phyloP scores from a whole-genome alignment of 148 eudicot genomes.

The Silene uniflora region DNA sequence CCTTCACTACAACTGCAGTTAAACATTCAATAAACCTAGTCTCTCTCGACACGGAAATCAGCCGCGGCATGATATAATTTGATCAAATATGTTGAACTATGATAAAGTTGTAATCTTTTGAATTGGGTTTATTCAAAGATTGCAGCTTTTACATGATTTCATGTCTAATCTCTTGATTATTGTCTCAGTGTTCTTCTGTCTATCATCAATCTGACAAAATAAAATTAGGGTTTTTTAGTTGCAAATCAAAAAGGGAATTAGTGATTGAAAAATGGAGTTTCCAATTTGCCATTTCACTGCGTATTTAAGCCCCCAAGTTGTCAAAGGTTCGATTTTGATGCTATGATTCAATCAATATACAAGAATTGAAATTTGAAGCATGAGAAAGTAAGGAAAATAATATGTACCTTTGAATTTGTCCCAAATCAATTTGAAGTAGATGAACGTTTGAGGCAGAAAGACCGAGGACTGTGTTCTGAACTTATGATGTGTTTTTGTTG shows the following conservation, averaged over 20 bases:
- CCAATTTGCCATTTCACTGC: too few relatives aligned
- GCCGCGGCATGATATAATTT: slow-evolving; percentile 31
- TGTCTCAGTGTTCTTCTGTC: not conserved
- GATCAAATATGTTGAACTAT: not conserved
- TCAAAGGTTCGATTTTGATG: too few relatives aligned
- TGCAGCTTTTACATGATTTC: slow-evolving; percentile 4
- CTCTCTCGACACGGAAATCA: slow-evolving; percentile 33
- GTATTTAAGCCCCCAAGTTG: too few relatives aligned
- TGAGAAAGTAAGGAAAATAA: too few relatives aligned
- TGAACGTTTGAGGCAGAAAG: too few relatives aligned
- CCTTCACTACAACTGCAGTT: slow-evolving; percentile 50
- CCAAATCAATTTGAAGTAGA: too few relatives aligned
- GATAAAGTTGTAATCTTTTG: slow-evolving; percentile 17
- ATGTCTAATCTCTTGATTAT: not conserved
- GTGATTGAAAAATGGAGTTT: too few relatives aligned
- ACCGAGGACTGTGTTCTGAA: too few relatives aligned
- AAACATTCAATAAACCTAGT: slow-evolving; percentile 40
- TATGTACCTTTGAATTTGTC: too few relatives aligned
- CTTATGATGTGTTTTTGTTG: too few relatives aligned
- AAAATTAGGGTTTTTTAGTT: not conserved
- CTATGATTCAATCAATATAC: too few relatives aligned
- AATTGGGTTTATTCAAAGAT: slow-evolving; percentile 10
- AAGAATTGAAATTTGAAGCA: too few relatives aligned
- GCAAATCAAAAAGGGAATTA: not conserved
- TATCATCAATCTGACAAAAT: not conserved